phyloP scores from a whole-genome alignment of 176 grass and related monocot species.

The Bromus sterilis region DNA sequence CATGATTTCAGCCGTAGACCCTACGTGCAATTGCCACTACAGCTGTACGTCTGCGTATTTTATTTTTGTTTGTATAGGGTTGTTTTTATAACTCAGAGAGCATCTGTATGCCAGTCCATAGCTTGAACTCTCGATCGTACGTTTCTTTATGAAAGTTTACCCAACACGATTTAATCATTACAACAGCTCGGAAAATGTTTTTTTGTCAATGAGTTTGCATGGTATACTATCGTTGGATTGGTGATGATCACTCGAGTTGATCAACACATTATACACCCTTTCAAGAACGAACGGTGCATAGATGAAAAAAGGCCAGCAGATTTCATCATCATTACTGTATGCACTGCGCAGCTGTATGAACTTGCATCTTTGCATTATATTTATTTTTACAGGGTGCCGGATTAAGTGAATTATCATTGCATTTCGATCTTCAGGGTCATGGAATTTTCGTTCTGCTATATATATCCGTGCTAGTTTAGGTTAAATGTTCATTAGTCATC shows the following conservation, averaged over 20 bases:
- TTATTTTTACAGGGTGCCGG: neutral
- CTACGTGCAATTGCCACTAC: neutral
- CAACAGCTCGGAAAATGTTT: neutral
- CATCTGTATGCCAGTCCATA: neutral
- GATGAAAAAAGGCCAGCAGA: neutral
- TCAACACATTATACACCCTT: neutral
- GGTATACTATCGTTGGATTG: neutral
- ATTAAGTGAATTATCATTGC: neutral
- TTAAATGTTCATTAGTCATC: neutral
- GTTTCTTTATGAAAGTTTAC: neutral
- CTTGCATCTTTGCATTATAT: neutral
- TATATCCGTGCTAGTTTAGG: no score
- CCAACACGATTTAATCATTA: conserved; percentile 6
- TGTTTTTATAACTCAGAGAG: neutral
- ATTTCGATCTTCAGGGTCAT: neutral
- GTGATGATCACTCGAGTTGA: neutral
- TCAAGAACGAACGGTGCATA: neutral
- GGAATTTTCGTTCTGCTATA: neutral
- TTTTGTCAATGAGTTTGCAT: neutral
- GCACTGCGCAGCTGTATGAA: neutral
- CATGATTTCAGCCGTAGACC: conserved; percentile 34
- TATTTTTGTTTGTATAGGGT: conserved; percentile 2
- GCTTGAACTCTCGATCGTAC: neutral
- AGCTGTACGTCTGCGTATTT: conserved; percentile 26
- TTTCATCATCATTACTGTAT: neutral